phyloP scores from a whole-genome alignment of 2,329 filamentous ascomycete genomes.

The Aspergillus versicolor region DNA sequence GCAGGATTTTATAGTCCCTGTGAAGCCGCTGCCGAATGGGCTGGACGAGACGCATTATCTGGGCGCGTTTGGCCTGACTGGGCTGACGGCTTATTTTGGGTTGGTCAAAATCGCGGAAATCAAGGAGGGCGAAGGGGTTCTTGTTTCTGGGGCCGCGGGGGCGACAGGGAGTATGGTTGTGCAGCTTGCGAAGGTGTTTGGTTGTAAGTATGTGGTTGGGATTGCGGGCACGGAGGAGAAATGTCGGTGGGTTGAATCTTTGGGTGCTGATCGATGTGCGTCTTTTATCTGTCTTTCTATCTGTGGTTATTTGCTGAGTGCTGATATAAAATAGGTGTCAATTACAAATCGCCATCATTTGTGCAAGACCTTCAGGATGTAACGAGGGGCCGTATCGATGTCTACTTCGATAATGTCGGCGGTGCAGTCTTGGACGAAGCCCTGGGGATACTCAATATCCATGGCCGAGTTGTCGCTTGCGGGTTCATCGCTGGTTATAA shows the following conservation, averaged over 20 bases:
- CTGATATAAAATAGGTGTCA: neutral
- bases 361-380: neutral
- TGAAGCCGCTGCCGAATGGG: constrained; percentile 22
- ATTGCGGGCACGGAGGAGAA: constrained; percentile 12
- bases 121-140: constrained; percentile 40
- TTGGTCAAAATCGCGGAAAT: constrained; percentile 17
- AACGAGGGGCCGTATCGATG: neutral
- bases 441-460: neutral
- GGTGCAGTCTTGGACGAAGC: neutral
- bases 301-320: neutral
- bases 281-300: neutral
- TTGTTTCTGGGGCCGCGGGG: constrained; percentile 50
- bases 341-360: neutral
- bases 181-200: constrained; percentile 51
- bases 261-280: constrained; percentile 10
- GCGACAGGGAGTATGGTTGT: constrained; percentile 51
- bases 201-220: constrained; percentile 11
- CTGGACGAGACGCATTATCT: constrained; percentile 35
- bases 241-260: constrained; percentile 11
- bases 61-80: constrained; percentile 2
- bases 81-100: constrained; percentile 40
- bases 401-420: neutral
- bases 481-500: neutral
- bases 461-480: neutral
- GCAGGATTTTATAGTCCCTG: too few species aligned